Percentiles rank a stretch among this genome's conserved stretches.
Evolutionary conservation across 2,329 filamentous ascomycete species (phyloP).

Genomic region (Nothopassalora personata): DNA sequence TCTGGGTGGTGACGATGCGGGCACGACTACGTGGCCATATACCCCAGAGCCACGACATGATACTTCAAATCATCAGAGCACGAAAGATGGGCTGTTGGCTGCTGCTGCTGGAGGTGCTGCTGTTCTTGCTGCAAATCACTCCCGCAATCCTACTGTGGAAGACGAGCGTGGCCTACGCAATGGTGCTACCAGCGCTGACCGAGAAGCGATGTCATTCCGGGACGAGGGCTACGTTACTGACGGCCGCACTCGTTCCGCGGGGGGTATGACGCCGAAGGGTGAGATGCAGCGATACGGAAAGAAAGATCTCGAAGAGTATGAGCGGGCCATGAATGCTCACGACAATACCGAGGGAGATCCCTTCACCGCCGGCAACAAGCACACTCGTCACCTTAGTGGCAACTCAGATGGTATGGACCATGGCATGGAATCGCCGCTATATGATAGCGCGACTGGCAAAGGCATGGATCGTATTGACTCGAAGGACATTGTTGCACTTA

Average conservation of each 20-base stretch:
- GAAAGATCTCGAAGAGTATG: constrained; percentile 52
- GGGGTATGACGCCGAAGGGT: constrained; percentile 43
- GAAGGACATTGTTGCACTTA: constrained; percentile 91
- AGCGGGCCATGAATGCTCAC: constrained; percentile 44
- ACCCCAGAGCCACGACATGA: constrained; percentile 27
- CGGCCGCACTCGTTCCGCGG: constrained; percentile 46
- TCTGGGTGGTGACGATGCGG: constrained; percentile 55
- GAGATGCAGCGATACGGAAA: constrained; percentile 43
- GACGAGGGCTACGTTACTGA: constrained; percentile 93
- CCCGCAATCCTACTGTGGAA: constrained; percentile 35
- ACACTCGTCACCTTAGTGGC: constrained; percentile 68
- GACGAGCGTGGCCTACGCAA: constrained; percentile 28
- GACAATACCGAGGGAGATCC: constrained; percentile 51
- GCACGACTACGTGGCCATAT: constrained; percentile 39
- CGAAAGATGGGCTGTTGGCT: constrained; percentile 16
- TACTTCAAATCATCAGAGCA: constrained; percentile 13
- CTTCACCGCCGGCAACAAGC: constrained; percentile 55
- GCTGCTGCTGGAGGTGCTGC: constrained; percentile 27
- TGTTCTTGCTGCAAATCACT: constrained; percentile 20
- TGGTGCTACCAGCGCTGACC: constrained; percentile 7
- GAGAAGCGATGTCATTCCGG: constrained; percentile 55
- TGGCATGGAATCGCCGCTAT: constrained; percentile 73
- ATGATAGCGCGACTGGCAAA: constrained; percentile 80
- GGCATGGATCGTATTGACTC: constrained; percentile 90
- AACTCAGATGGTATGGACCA: constrained; percentile 67